Conservation (phyloP, 2,329 filamentous ascomycete genomes). For the Pseudogymnoascus sp. region DNA sequence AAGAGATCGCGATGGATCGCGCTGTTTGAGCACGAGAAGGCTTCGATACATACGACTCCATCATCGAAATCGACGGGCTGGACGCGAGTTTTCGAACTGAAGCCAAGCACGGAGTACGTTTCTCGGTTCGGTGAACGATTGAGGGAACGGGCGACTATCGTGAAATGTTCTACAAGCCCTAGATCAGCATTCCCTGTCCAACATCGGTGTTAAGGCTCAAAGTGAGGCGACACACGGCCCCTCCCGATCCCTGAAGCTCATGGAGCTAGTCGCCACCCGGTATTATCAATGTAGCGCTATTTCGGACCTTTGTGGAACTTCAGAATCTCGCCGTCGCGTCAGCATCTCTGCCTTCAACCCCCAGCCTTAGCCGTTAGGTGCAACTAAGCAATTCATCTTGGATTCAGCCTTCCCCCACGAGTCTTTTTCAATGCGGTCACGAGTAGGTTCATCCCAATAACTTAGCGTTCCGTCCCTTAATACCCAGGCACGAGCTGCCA, state of each 20-base stretch:
- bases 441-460: neutral
- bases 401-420: neutral
- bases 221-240: conserved; percentile 11
- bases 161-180: neutral
- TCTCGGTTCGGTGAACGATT: neutral
- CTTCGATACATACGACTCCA: neutral
- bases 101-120: neutral
- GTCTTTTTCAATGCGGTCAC: neutral
- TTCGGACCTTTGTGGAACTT: neutral
- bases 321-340: neutral
- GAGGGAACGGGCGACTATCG: neutral
- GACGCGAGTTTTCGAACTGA: neutral
- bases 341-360: conserved; percentile 1
- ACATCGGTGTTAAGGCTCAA: neutral
- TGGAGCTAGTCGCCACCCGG: neutral
- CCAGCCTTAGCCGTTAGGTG: conserved; percentile 1
- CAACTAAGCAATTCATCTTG: neutral
- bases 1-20: neutral
- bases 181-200: conserved; percentile 7
- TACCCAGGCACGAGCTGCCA: neutral
- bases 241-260: conserved; percentile 8
- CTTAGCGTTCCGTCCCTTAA: neutral
- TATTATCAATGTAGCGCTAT: neutral
- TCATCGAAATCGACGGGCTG: neutral
- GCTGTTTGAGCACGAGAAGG: neutral